A percentile compares a stretch with the other conserved stretches of the same genome.
Evolutionary conservation across 2,329 filamentous ascomycete genomes (phyloP).

Genomic region (Apiospora hydei): DNA sequence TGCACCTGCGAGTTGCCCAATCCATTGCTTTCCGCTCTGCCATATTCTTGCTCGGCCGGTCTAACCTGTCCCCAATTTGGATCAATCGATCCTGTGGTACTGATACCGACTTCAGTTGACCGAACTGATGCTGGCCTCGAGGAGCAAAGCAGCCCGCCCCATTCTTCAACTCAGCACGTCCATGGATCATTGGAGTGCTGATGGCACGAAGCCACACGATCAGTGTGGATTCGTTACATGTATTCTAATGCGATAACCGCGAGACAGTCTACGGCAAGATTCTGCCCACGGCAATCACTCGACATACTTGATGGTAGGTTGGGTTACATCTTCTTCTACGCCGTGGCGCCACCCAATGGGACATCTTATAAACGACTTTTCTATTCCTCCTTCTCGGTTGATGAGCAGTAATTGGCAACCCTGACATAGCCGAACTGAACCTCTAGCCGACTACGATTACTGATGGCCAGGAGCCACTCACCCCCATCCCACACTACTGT

Average conservation of each 20-base stretch:
- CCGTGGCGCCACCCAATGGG: neutral
- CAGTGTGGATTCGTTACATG: neutral
- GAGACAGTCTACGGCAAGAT: neutral
- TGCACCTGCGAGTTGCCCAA: neutral
- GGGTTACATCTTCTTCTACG: neutral
- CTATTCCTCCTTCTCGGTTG: neutral
- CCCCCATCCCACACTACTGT: neutral
- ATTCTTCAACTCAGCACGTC: neutral
- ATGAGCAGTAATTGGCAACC: neutral
- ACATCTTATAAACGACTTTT: neutral
- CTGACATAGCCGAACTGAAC: neutral
- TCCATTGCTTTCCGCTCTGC: neutral
- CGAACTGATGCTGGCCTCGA: neutral
- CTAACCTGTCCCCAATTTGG: neutral
- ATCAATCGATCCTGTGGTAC: neutral
- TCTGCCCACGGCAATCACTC: conserved; percentile 4
- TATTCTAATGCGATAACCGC: neutral
- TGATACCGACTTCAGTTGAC: neutral
- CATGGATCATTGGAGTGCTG: neutral
- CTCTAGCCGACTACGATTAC: neutral
- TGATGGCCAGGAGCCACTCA: neutral
- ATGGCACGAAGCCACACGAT: neutral
- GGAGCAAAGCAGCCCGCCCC: neutral
- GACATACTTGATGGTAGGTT: neutral
- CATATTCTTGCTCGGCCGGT: neutral